phyloP scores from a whole-genome alignment of 345 rosid genomes.

The Euphorbia peplus region DNA sequence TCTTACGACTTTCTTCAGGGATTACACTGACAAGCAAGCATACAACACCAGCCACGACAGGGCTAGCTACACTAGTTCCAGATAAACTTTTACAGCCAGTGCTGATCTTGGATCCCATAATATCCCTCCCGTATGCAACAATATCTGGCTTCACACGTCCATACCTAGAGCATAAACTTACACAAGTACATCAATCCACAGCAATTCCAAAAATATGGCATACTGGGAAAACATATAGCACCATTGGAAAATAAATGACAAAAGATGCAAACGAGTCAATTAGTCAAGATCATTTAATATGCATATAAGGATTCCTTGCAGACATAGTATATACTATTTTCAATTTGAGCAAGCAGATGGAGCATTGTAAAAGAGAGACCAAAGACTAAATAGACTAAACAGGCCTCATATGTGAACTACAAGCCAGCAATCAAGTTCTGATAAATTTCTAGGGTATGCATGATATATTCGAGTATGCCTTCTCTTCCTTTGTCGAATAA shows the following conservation, averaged over 20 bases:
- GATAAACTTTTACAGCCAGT: constrained; percentile 97
- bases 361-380: neutral
- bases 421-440: neutral
- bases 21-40: constrained; percentile 89
- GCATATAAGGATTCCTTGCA: neutral
- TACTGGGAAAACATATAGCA: neutral
- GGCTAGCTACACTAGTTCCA: constrained; percentile 98
- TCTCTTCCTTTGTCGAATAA: neutral
- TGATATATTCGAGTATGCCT: neutral
- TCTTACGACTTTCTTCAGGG: constrained; percentile 66
- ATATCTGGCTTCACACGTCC: constrained; percentile 96
- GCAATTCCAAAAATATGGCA: neutral
- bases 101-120: constrained; percentile 94
- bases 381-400: neutral
- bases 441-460: neutral
- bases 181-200: neutral
- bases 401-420: neutral
- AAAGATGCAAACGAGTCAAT: neutral
- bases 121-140: constrained; percentile 95
- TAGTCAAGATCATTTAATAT: neutral
- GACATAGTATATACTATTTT: neutral
- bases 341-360: constrained; percentile 1
- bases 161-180: constrained; percentile 47
- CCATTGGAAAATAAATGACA: constrained; percentile 4
- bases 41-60: constrained; percentile 98